These are phyloP conservation scores for Inga laurina DNA, from an alignment of 306 rosid genomes.

Conservation along the genomic window DNA sequence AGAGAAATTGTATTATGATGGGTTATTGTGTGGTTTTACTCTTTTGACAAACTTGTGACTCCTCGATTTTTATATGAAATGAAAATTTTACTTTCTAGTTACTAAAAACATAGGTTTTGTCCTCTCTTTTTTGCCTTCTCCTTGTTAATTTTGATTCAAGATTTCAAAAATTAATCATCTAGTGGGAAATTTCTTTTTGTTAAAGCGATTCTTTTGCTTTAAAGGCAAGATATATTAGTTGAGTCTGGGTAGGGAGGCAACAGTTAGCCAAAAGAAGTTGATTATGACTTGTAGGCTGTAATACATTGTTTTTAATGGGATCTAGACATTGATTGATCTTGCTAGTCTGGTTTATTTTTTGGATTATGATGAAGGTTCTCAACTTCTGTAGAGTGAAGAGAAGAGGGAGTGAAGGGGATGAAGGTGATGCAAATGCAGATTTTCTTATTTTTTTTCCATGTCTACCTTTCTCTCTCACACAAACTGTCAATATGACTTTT, in stretches of 20 bases:
- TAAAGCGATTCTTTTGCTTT: no score
- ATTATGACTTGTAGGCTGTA: neutral
- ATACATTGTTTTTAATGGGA: neutral
- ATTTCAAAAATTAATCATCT: no score
- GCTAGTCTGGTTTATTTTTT: no score
- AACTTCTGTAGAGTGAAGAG: no score
- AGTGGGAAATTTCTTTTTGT: no score
- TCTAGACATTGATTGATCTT: no score
- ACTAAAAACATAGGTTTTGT: neutral
- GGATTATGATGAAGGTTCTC: no score
- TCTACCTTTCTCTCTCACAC: no score
- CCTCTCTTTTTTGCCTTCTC: neutral
- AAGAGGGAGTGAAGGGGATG: no score
- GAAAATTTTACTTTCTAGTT: neutral
- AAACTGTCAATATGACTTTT: no score
- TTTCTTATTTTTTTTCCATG: no score
- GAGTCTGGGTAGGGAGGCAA: neutral
- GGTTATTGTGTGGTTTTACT: neutral
- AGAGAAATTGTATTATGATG: constrained; percentile 26
- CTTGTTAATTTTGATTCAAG: neutral
- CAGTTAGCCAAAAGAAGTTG: neutral
- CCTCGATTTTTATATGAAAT: neutral
- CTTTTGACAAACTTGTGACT: neutral
- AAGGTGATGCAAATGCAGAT: no score
- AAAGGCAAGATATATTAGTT: neutral